Conservation (phyloP, 306 rosid species). For the Cucurbita argyrosperma region DNA sequence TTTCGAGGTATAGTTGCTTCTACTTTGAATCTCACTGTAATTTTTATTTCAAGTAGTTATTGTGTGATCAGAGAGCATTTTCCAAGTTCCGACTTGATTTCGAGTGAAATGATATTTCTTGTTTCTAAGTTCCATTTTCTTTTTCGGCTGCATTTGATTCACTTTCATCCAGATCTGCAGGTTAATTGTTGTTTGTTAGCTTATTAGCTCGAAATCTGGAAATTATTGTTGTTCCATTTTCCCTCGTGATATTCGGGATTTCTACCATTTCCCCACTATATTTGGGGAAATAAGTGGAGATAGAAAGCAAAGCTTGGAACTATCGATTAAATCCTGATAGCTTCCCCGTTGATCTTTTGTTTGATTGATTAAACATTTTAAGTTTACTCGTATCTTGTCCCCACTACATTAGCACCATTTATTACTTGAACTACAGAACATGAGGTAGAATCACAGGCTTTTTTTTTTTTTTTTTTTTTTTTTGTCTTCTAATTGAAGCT, state of each 20-base stretch:
- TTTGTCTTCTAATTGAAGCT: neutral
- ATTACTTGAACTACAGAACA: neutral
- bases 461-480: neutral
- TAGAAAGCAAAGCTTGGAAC: neutral
- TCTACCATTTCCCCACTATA: neutral
- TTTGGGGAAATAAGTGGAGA: neutral
- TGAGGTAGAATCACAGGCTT: neutral
- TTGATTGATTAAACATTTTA: neutral
- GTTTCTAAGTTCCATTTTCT: neutral
- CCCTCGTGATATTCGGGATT: neutral
- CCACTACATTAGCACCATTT: neutral
- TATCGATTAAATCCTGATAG: neutral
- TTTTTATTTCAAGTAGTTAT: neutral
- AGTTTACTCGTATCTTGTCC: neutral
- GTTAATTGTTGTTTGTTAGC: neutral
- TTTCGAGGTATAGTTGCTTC: neutral
- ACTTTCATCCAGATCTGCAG: neutral
- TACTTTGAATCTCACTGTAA: neutral
- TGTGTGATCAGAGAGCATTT: slow-evolving; percentile 7
- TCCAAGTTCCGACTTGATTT: neutral
- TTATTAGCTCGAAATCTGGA: neutral
- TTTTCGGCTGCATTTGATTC: neutral
- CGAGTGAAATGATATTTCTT: neutral
- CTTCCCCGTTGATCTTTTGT: neutral
- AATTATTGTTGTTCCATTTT: neutral